These are phyloP conservation scores for Dactylellina sp. DNA, from an alignment of 2,329 filamentous ascomycete genomes.

Conservation along the genomic window DNA sequence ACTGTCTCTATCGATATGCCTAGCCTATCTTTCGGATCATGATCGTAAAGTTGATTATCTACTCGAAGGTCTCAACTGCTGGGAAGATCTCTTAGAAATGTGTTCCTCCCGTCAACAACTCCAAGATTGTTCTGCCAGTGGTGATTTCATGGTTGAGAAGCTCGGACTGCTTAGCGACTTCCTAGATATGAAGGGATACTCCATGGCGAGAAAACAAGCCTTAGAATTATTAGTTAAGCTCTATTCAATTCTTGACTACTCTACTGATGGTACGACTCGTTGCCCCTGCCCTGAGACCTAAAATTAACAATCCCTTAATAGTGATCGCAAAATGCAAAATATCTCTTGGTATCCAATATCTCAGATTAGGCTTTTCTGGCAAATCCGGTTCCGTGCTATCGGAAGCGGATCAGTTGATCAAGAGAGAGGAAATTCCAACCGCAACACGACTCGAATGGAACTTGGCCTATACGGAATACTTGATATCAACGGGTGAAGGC, in stretches of 20 bases:
- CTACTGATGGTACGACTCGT: conserved; percentile 31
- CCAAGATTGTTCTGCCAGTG: conserved; percentile 32
- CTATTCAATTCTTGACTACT: conserved; percentile 52
- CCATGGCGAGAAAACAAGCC: conserved; percentile 58
- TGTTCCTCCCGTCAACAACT: conserved; percentile 31
- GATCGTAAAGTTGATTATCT: conserved; percentile 50
- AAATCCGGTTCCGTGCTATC: conserved; percentile 71
- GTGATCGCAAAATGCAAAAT: conserved; percentile 58
- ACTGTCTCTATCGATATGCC: conserved; percentile 35
- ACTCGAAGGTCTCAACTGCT: conserved; percentile 58
- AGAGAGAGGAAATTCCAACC: conserved; percentile 64
- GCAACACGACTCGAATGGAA: conserved; percentile 71
- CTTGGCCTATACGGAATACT: conserved; percentile 79
- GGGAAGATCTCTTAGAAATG: conserved; percentile 57
- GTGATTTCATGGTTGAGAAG: conserved; percentile 57
- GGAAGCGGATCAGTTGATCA: conserved; percentile 69
- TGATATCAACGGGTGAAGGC: conserved; percentile 71
- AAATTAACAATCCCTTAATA: conserved; percentile 14
- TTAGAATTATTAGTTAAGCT: conserved; percentile 59
- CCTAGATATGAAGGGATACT: conserved; percentile 60
- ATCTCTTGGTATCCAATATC: conserved; percentile 69
- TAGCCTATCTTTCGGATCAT: conserved; percentile 38
- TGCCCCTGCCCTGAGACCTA: background rate
- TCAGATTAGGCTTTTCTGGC: conserved; percentile 72
- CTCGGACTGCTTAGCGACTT: conserved; percentile 60